Base-by-base conservation (phyloP, 164 flowering plant genomes). In the Taxillus chinensis region DNA sequence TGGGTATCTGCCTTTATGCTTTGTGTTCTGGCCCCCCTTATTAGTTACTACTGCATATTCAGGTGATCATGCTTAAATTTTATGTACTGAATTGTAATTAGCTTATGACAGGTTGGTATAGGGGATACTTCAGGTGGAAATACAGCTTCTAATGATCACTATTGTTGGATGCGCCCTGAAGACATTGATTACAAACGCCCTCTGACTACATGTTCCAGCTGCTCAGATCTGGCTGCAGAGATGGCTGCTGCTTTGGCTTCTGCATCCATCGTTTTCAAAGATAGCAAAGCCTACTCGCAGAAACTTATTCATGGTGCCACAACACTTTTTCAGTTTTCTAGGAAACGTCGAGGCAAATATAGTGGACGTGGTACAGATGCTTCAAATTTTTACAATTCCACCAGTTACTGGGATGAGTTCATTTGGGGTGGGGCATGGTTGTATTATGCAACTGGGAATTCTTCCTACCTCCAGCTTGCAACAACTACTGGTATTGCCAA, bases 231-330 rank as follows among this genome's bases (percentile, higher is more conserved):
- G 53, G 97, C 91, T 62, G 92, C 90, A 12, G 99, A 93, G 73
- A 93, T 93, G 99, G 84, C 99, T 64, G 96, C 99, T 66, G 85
- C 99, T 71, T 72, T 93, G 68, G 99, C 99, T 68, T 63, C 99
- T 41, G 97, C 96, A 3, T 90, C 99, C 45, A 93, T 93, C 71
- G 99, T 93, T 54, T 93, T 91, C 74, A 93, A 87, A 73, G 99
- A 93, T 71, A 82, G 83, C 81, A 89, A 86, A 69, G 86, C 86
- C 15, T 93, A 93, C 70, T 90, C 99, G 0, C 81, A 89, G 69
- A 93, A 93, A 70, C 95, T 93, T 45, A 93, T 93, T 41, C 99
- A 89, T 75, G 97, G 97, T 52, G 97, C 99, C 55, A 79, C 39
- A 55, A 83, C 93, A 3, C 83, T 93, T 13, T 93, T 73, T 63